These are phyloP conservation scores for Tolypocladium paradoxum DNA, from an alignment of 2,329 filamentous ascomycete species.

Conservation along the genomic window DNA sequence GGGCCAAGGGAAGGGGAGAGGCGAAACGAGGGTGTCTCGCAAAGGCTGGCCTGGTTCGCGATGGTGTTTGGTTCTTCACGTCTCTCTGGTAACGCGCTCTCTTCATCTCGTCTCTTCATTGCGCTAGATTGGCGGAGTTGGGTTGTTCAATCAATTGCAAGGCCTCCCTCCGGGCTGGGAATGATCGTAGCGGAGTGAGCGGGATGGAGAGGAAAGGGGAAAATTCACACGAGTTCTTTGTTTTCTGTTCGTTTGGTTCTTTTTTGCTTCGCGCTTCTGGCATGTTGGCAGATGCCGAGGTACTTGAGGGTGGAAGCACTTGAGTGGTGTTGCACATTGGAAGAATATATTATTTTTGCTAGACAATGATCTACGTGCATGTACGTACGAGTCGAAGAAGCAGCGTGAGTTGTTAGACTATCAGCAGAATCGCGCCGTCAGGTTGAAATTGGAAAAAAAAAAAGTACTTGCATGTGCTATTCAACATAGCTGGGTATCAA, in stretches of 20 bases:
- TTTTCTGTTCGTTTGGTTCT: not conserved
- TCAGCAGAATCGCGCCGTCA: not conserved
- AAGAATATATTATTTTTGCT: not conserved
- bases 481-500: not conserved
- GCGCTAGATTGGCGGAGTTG: conserved; percentile 16
- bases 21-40: not conserved
- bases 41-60: conserved; percentile 6
- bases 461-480: not conserved
- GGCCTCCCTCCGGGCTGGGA: conserved; percentile 9
- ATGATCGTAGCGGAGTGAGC: conserved; percentile 12
- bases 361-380: not conserved
- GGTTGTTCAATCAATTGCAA: conserved; percentile 10
- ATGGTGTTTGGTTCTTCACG: conserved; percentile 7
- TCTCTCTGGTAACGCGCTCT: conserved; percentile 4
- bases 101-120: conserved; percentile 12
- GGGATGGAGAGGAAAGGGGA: conserved; percentile 6
- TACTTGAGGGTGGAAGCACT: not conserved
- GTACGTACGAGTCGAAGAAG: not conserved
- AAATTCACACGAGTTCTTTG: not conserved
- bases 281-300: not conserved
- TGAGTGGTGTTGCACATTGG: not conserved
- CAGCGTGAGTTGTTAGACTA: too few species aligned
- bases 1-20: not conserved
- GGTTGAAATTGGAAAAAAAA: not conserved
- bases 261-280: not conserved